Percentiles rank a stretch among this genome's conserved stretches.
Evolutionary conservation across 2,329 filamentous ascomycete genomes (phyloP).

Genomic region (Hypoxylon sp.): DNA sequence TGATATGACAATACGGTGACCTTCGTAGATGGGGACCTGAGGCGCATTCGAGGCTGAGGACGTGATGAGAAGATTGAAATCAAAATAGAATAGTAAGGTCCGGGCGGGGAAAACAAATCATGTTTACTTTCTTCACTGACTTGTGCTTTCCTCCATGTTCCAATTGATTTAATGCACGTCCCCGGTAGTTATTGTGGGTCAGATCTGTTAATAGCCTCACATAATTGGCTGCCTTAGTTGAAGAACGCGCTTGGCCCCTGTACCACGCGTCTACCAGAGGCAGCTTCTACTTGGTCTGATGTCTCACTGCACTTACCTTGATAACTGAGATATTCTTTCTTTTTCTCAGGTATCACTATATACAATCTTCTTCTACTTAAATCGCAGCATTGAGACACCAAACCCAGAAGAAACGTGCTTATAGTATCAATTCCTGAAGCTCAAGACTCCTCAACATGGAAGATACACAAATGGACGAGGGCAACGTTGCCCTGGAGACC

Average conservation of each 20-base stretch:
- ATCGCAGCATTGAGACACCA: neutral
- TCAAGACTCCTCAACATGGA: constrained; percentile 53
- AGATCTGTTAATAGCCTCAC: constrained; percentile 5
- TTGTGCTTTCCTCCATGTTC: constrained; percentile 34
- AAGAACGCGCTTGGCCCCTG: constrained; percentile 43
- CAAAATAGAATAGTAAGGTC: constrained; percentile 9
- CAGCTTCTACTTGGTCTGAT: constrained; percentile 17
- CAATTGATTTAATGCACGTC: constrained; percentile 44
- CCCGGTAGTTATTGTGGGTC: constrained; percentile 37
- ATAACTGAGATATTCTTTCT: neutral
- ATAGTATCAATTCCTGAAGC: neutral
- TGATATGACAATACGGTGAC: constrained; percentile 6
- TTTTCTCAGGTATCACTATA: constrained; percentile 4
- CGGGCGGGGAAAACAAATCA: constrained; percentile 34
- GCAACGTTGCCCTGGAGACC: constrained; percentile 55
- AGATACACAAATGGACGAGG: constrained; percentile 58
- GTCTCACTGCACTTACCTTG: neutral
- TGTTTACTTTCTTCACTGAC: constrained; percentile 40
- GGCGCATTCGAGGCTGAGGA: constrained; percentile 17
- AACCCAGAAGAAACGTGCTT: neutral
- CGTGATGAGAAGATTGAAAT: constrained; percentile 6
- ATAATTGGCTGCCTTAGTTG: constrained; percentile 19
- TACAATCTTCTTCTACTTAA: neutral
- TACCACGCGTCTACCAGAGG: constrained; percentile 43
- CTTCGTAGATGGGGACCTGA: neutral